Base-by-base conservation (phyloP, 441 rosid genomes). In the Daphne laureola region DNA sequence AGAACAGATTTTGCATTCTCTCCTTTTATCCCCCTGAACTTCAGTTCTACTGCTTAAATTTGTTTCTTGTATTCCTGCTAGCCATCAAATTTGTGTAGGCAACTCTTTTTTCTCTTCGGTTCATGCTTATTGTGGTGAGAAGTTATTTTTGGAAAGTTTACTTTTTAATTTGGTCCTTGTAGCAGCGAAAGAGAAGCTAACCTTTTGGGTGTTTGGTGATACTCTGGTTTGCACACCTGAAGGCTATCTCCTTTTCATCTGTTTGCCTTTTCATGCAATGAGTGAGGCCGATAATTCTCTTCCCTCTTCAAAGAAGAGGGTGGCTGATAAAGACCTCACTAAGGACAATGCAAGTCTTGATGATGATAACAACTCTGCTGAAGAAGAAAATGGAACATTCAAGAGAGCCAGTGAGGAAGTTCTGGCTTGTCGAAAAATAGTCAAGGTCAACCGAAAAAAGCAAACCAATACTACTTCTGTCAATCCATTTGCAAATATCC, bases 231-330 rank as follows among this genome's bases (percentile, higher is more conserved):
- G 12, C 7, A n/a, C 50, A 43, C 38, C 38, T 58, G 43, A 17
- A 44, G 15, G 2, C 6, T 23, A 55, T 50, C 0, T 2, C 35
- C 12, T 45, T 51, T 44, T 17, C 15, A 54, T 48, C 50, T 47
- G 43, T 60, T 65, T 25, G 51, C 43, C 54, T 35, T 8, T 41
- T 62, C 16, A 23, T 35, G 5, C 63, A 46, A 90, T 90, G 98
- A 82, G 86, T 60, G 98, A 87, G 54, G 64, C 92, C 12, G 90
- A 85, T 42, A 71, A 69, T 71, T 65, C 64, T 16, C 80, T 85
- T 65, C 85, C 88, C 25, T 66, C 92, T 68, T 83, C 95, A 45
- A 90, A 81, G 85, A 90, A 90, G 83, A 87, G 98, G 65, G 86
- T 81, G 58, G 95, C 98, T 43, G 82, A 81, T 58, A 78, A 86